These are phyloP conservation scores for Pleurotus eryngii DNA, from an alignment of 768 basidiomycete species.

Conservation along the genomic window DNA sequence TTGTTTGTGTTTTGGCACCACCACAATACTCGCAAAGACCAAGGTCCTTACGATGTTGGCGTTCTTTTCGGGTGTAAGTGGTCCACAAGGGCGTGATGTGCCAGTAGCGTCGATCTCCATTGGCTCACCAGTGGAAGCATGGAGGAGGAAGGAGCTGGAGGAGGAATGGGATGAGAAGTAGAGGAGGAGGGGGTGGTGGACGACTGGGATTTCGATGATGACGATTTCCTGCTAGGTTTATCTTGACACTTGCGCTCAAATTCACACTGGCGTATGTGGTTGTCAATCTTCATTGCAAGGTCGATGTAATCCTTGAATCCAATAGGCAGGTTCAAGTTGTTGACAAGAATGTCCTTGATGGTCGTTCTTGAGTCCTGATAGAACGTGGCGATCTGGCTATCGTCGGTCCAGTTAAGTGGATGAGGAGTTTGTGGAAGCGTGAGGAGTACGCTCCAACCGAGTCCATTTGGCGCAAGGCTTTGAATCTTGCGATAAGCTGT, in stretches of 20 bases:
- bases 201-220: background rate
- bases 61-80: conserved; percentile 23
- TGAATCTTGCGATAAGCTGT: conserved; percentile 24
- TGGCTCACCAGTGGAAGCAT: conserved; percentile 15
- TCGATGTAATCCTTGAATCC: conserved; percentile 17
- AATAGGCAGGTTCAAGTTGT: conserved; percentile 13
- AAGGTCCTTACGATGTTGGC: conserved; percentile 16
- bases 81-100: conserved; percentile 15
- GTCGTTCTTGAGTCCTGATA: conserved; percentile 23
- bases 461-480: conserved; percentile 25
- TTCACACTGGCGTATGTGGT: conserved; percentile 17
- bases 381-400: conserved; percentile 29
- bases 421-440: conserved; percentile 21
- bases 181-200: background rate
- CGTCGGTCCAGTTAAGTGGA: conserved; percentile 24
- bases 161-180: background rate
- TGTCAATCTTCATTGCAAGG: conserved; percentile 22
- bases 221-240: conserved; percentile 7
- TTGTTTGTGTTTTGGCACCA: conserved; percentile 11
- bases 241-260: conserved; percentile 12
- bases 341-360: conserved; percentile 20
- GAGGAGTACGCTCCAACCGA: conserved; percentile 24
- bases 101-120: conserved; percentile 29
- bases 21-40: conserved; percentile 36
- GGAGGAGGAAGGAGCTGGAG: conserved; percentile 4